phyloP scores from a whole-genome alignment of 176 grass and related monocot species.

The Zea luxurians region DNA sequence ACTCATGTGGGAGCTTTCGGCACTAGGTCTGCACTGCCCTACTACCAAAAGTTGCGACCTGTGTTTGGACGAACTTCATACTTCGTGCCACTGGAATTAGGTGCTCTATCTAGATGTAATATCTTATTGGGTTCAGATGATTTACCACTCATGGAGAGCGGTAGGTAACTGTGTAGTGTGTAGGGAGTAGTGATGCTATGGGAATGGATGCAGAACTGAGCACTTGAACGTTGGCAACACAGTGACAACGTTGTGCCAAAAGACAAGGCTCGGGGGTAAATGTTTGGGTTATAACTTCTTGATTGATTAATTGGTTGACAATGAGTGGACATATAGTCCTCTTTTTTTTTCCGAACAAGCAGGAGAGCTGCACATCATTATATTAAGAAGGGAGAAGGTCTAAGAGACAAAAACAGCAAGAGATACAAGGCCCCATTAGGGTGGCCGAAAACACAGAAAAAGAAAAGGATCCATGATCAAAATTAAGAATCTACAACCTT shows the following conservation, averaged over 20 bases:
- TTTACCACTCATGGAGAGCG: slow-evolving; percentile 6
- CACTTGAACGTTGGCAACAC: background rate
- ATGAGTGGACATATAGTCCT: background rate
- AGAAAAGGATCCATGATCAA: too few species aligned
- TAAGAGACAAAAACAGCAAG: too few species aligned
- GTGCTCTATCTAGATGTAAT: slow-evolving; percentile 15
- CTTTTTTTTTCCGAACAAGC: too few species aligned
- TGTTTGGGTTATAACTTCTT: background rate
- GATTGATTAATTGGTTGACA: background rate
- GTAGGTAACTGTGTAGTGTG: background rate
- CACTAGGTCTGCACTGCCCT: too few species aligned
- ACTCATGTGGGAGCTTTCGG: too few species aligned
- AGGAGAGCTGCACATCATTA: too few species aligned
- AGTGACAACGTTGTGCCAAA: background rate
- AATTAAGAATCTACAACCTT: background rate
- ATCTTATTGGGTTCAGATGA: slow-evolving; percentile 8
- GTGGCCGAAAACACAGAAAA: background rate
- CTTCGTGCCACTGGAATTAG: background rate
- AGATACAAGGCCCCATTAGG: too few species aligned
- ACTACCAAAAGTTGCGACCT: background rate
- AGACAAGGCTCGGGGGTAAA: background rate
- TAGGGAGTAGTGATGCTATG: background rate
- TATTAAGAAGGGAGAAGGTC: too few species aligned
- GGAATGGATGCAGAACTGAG: background rate
- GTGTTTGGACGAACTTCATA: background rate